Conservation (phyloP, 495 filamentous ascomycete genomes). For the Penicillium pulvis region DNA sequence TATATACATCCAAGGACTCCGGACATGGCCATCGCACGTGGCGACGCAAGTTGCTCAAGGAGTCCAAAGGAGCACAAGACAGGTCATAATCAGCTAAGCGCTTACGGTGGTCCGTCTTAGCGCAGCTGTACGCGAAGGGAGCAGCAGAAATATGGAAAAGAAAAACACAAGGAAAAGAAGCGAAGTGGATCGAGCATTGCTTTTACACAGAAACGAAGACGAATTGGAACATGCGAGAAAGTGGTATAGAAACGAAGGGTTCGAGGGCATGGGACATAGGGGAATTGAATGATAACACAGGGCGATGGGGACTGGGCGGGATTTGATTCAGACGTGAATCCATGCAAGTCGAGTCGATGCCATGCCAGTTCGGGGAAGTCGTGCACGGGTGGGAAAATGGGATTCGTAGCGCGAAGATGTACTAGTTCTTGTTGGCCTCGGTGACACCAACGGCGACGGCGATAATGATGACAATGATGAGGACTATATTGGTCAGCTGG, state of each 20-base stretch:
- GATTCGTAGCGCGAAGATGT: constrained; percentile 5
- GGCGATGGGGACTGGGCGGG: not conserved
- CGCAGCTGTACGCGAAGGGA: constrained; percentile 24
- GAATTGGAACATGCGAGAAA: constrained; percentile 25
- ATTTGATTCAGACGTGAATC: constrained; percentile 1
- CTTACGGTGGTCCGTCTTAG: constrained; percentile 10
- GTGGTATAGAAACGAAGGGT: constrained; percentile 35
- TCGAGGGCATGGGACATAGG: constrained; percentile 4
- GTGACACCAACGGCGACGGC: constrained; percentile 53
- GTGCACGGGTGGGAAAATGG: constrained; percentile 25
- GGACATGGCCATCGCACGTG: constrained; percentile 4
- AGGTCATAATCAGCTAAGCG: constrained; percentile 21
- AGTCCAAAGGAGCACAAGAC: constrained; percentile 11
- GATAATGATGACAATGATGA: constrained; percentile 54
- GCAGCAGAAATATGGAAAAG: constrained; percentile 13
- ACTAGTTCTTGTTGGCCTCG: constrained; percentile 33
- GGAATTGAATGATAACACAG: constrained; percentile 6
- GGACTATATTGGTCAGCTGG: constrained; percentile 31
- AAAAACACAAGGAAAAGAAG: constrained; percentile 18
- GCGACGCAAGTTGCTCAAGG: not conserved
- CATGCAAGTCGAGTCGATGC: constrained; percentile 6
- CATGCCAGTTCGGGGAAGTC: constrained; percentile 15
- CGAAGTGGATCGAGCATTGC: constrained; percentile 25
- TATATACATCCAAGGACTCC: constrained; percentile 39
- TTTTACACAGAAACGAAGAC: constrained; percentile 28